Conservation (phyloP, 1,139 yeast species). For the Lodderomyces elongisporus region DNA sequence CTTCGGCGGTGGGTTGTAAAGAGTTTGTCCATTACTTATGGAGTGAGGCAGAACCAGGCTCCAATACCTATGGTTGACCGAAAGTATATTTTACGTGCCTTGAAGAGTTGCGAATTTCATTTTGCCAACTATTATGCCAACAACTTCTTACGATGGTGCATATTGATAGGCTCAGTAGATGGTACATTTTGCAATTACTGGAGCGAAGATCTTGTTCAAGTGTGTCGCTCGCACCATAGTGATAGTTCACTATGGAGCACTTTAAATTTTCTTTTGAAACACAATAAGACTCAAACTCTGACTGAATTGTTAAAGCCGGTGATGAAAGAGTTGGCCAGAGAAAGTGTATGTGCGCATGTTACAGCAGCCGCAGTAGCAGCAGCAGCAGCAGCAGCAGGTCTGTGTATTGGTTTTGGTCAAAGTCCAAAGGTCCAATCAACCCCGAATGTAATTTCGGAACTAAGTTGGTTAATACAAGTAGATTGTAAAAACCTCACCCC, state of each 20-base stretch:
- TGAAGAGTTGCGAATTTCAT: slow-evolving; percentile 32
- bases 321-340: too few relatives aligned
- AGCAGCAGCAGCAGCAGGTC: too few relatives aligned
- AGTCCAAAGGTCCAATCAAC: too few relatives aligned
- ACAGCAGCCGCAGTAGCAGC: too few relatives aligned
- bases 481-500: slow-evolving; percentile 13
- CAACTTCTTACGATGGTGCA: slow-evolving; percentile 30
- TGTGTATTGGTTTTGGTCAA: too few relatives aligned
- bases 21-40: background rate
- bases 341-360: too few relatives aligned
- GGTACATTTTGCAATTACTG: slow-evolving; percentile 11
- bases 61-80: background rate
- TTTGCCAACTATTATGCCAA: slow-evolving; percentile 41
- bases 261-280: slow-evolving; percentile 9
- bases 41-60: background rate
- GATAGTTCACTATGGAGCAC: slow-evolving; percentile 36
- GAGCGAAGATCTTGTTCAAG: slow-evolving; percentile 2
- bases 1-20: slow-evolving; percentile 25
- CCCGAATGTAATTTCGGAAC: slow-evolving; percentile 4
- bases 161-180: slow-evolving; percentile 8
- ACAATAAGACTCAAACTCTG: too few relatives aligned
- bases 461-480: slow-evolving; percentile 14
- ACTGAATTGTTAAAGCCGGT: too few relatives aligned
- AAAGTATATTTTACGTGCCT: slow-evolving; percentile 13
- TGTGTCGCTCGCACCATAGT: slow-evolving; percentile 6